Evolutionary conservation across 2,329 filamentous ascomycete species (phyloP), one percentile per base, ranked within the genome.

Genomic region (Ophiostoma himal-ulmi): DNA sequence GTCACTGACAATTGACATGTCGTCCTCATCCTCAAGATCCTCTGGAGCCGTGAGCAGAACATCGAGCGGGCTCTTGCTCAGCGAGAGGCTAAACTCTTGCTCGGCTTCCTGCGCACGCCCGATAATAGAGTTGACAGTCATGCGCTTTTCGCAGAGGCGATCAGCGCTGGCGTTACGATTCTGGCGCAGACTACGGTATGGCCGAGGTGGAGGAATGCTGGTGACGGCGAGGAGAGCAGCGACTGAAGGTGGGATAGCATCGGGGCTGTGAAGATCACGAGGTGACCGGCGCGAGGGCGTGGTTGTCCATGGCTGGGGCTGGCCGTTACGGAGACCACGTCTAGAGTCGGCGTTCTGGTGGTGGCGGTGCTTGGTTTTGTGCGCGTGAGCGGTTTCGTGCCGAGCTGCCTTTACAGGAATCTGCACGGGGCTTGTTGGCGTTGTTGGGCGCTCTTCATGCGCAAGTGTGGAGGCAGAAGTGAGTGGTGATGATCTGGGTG

Each of bases 181-280:
- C 20, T 36, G 67, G 62, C 36, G 34, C 62, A 39, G 62, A 13
- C 62, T 65, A 20, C 62, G 62, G 62, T 65, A 65, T 3, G 67
- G 68, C 30, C 79, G 82, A 74, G 82, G 78, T 68, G 83, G 78
- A 74, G 86, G 88, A 68, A 90, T 90, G 72, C 82, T 84, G 39
- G 88, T 90, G 69, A 88, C 81, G 41, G 88, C 88, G 44, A 90
- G 80, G 37, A 90, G 79, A 14, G 86, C 86, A 6, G 86, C 86
- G 37, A 89, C 83, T 0, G 86, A 88, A 0, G 87, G 83, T 5
- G 87, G 84, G 30, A 89, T 81, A 20, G 82, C 79, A 71, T 87
- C 85, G 6, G 85, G 82, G 1, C 83, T 83, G 75, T 84, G 83
- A 1, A 80, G 77, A 69, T 84, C 81, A 71, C 78, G 71, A 22